Base-by-base conservation (phyloP, 169 alveolate species). In the Cyclospora cayetanensis region DNA sequence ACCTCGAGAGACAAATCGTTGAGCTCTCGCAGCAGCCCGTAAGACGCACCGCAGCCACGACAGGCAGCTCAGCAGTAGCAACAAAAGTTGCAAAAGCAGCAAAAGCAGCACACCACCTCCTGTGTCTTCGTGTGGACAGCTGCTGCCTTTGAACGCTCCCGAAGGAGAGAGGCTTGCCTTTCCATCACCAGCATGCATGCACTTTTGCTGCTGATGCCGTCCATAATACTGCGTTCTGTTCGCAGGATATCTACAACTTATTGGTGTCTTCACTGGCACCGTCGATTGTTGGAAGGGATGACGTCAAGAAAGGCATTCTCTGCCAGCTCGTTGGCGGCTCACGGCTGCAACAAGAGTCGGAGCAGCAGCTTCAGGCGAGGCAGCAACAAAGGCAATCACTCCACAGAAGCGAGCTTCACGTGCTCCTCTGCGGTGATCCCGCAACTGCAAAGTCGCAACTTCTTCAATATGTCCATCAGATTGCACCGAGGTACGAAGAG, bases 371-470 rank as follows among this genome's bases (percentile, higher is more conserved):
- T 93, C 15, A 15, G n/a, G 96, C 98, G 39, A 96, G 96, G 85
- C 35, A 12, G 82, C 55, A 74, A 95, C 95, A 93, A 27, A 99
- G 98, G 92, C 99, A 99, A 3, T 98, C 98, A 95, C 94, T 97
- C 91, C 98, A 98, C 42, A 97, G 99, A 93, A 99, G 99, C 31
- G 98, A 98, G 90, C 95, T 99, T 63, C 99, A 99, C 94, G 96
- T 98, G 18, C 95, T 98, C 52, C 95, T 99, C 70, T 98, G 98
- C 98, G 99, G 99, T 52, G 94, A 91, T 92, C 99, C 99, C 22
- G 99, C 87, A 41, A 99, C 98, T 11, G 99, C 99, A 18, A 99
- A 99, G 95, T 93, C 96, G 89, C 99, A 99, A 93, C 95, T 99
- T 65, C 93, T 99, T 94, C 98, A 98, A 94, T 86, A 91, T 90